Evolutionary conservation across 2,329 filamentous ascomycete genomes (phyloP), one percentile per base, ranked within the genome.

Genomic region (Fusarium abutilonis): DNA sequence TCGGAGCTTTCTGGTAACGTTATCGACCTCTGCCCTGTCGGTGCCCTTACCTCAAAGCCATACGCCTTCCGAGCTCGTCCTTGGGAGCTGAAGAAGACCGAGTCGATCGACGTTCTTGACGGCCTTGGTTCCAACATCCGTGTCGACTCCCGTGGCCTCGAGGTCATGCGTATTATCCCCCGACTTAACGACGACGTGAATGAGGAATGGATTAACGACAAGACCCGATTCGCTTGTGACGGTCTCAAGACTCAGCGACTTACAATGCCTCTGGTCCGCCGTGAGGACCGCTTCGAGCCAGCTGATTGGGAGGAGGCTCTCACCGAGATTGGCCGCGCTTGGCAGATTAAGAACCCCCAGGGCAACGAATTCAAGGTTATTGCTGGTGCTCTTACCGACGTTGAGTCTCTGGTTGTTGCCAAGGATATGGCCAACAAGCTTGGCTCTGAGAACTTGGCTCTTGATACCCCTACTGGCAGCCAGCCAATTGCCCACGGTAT

Each of bases 171-270:
- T 70, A 85, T 99, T 59, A 75, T 97, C 14, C 95, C 95, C 57
- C 87, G 95, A 71, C 84, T 99, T 60, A 99, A 99, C 76, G 95
- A 99, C 75, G 93, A 98, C 72, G 88, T 99, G 71, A 99, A 99
- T 77, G 95, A 99, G 81, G 95, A 99, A 79, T 99, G 95, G 95
- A 98, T 99, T 77, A 95, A 98, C 79, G 95, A 99, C 82, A 99
- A 98, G 85, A 89, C 92, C 36, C 88, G 95, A 66, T 99, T 98
- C 76, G 94, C 95, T 38, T 96, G 93, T 76, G 95, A 99, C 76
- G 95, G 95, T 45, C 84, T 99, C 67, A 96, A 93, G 86, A 98
- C 94, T 42, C 95, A 99, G 79, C 88, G 95, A 74, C 83, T 99
- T 53, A 98, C 95, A 32, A 95, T 94, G 67, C 95, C 95, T 38